A percentile compares a stretch with the other conserved stretches of the same genome.
phyloP scores from a whole-genome alignment of 2,329 filamentous ascomycete genomes.

The Colletotrichum somersetense region DNA sequence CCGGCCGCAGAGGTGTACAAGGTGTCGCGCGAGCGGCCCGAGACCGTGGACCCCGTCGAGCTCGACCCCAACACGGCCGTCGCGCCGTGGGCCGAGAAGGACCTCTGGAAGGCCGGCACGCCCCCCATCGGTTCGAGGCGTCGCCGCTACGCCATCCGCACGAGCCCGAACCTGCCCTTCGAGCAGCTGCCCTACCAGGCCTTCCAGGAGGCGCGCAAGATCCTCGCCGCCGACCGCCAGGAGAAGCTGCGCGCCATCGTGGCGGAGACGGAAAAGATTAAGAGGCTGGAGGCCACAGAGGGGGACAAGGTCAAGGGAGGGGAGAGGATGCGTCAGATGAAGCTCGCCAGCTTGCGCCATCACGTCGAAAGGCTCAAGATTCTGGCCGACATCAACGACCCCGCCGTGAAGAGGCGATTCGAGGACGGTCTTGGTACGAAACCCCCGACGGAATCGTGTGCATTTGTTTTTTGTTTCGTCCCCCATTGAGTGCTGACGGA shows the following conservation, averaged over 20 bases:
- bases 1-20: conserved; percentile 48
- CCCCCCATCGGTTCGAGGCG: conserved; percentile 86
- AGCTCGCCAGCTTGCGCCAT: conserved; percentile 76
- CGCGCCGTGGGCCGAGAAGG: conserved; percentile 72
- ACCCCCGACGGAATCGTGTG: conserved; percentile 10
- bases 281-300: conserved; percentile 71
- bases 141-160: conserved; percentile 79
- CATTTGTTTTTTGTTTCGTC: not conserved
- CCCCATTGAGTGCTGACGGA: conserved; percentile 20
- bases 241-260: conserved; percentile 84
- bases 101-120: conserved; percentile 75
- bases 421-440: conserved; percentile 87
- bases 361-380: conserved; percentile 87
- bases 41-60: conserved; percentile 53
- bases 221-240: conserved; percentile 82
- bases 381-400: conserved; percentile 93
- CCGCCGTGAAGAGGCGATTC: conserved; percentile 90
- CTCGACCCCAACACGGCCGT: conserved; percentile 78
- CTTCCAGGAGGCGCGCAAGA: conserved; percentile 93
- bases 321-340: conserved; percentile 72
- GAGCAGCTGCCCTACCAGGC: conserved; percentile 96
- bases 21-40: conserved; percentile 40
- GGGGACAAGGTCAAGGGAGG: conserved; percentile 71
- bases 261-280: conserved; percentile 76
- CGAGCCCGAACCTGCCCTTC: conserved; percentile 79